Conservation (phyloP, 73 alveolate species). For the Tetrahymena malaccensis region DNA sequence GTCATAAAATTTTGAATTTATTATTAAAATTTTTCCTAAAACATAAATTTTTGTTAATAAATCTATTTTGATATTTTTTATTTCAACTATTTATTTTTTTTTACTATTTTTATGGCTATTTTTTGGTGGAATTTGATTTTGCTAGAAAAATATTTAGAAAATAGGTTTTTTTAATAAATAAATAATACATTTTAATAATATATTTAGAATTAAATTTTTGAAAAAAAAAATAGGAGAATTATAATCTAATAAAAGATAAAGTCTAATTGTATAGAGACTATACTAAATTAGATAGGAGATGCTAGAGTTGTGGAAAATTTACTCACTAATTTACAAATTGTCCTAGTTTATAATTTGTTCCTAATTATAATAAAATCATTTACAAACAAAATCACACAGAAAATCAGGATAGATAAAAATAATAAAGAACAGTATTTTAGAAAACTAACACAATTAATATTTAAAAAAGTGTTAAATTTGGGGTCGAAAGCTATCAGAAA, state of each 20-base stretch:
- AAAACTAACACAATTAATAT: neutral
- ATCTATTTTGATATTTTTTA: no score
- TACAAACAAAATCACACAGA: neutral
- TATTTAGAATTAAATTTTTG: neutral
- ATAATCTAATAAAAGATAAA: slow-evolving; percentile 4
- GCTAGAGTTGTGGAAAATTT: slow-evolving; percentile 21
- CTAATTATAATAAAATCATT: neutral
- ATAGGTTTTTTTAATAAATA: no score
- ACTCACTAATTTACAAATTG: slow-evolving; percentile 19
- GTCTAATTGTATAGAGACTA: slow-evolving; percentile 5
- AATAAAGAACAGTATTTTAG: neutral
- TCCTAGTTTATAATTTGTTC: neutral
- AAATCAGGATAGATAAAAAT: neutral
- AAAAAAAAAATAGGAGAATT: neutral
- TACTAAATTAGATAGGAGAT: slow-evolving; percentile 11
- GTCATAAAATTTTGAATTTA: no score
- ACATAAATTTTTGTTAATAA: no score
- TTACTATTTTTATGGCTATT: no score
- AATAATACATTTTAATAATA: no score
- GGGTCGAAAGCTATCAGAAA: neutral
- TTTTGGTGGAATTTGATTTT: no score
- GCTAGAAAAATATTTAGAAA: no score
- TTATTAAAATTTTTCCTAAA: no score
- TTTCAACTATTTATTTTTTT: no score
- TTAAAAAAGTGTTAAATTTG: neutral